phyloP scores from a whole-genome alignment of 2,329 filamentous ascomycete species.

The Curvularia sp. region DNA sequence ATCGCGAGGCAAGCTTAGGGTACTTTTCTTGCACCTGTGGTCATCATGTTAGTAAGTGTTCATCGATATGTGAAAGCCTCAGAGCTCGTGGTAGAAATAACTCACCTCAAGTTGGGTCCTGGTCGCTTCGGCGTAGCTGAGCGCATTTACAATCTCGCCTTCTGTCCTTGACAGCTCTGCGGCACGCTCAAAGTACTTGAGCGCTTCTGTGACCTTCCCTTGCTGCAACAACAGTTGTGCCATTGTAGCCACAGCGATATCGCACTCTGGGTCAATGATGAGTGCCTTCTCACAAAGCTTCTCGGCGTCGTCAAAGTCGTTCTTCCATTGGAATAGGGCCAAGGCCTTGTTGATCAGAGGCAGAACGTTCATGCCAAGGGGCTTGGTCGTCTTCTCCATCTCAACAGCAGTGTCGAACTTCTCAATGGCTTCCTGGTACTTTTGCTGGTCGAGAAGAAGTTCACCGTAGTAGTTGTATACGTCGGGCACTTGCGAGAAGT shows the following conservation, averaged over 20 bases:
- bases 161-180: slow-evolving; percentile 94
- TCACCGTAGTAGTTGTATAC: slow-evolving; percentile 99
- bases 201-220: slow-evolving; percentile 92
- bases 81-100: background rate
- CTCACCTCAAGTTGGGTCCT: slow-evolving; percentile 83
- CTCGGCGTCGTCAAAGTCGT: slow-evolving; percentile 93
- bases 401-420: slow-evolving; percentile 99
- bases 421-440: slow-evolving; percentile 92
- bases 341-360: slow-evolving; percentile 98
- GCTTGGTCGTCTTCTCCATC: slow-evolving; percentile 95
- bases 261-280: slow-evolving; percentile 97
- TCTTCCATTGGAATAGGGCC: slow-evolving; percentile 97
- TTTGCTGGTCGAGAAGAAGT: slow-evolving; percentile 93
- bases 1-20: slow-evolving; percentile 57
- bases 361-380: slow-evolving; percentile 95
- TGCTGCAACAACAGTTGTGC: slow-evolving; percentile 96
- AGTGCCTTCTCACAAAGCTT: slow-evolving; percentile 96
- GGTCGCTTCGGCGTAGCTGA: slow-evolving; percentile 96
- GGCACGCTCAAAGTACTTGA: slow-evolving; percentile 96
- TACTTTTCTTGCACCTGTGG: slow-evolving; percentile 61
- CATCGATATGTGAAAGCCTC: background rate
- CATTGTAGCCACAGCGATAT: slow-evolving; percentile 98
- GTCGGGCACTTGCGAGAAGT: slow-evolving; percentile 94
- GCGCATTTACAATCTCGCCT: slow-evolving; percentile 92
- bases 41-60: background rate